Percentiles rank a stretch among this genome's conserved stretches.
These are phyloP conservation scores for Nyctanthes arbortristis DNA, from an alignment of 257 asterid species.

Conservation along the genomic window DNA sequence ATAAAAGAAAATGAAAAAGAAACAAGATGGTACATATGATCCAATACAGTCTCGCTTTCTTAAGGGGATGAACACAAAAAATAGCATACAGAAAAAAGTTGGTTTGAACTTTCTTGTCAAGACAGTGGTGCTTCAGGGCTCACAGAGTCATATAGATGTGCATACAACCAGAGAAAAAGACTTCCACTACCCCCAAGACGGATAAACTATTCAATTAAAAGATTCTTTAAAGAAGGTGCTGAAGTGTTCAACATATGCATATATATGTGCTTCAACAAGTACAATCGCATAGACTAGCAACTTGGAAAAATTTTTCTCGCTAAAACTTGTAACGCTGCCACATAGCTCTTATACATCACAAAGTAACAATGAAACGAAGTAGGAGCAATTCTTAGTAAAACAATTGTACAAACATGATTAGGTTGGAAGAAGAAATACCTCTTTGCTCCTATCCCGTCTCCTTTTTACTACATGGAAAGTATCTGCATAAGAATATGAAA, in stretches of 20 bases:
- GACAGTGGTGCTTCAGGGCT: neutral
- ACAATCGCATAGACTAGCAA: neutral
- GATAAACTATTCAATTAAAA: neutral
- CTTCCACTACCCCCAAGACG: neutral
- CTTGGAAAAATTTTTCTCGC: neutral
- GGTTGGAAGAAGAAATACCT: slow-evolving; percentile 47
- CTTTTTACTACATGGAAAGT: slow-evolving; percentile 88
- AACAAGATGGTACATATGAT: neutral
- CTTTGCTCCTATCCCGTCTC: slow-evolving; percentile 76
- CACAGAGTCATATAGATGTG: neutral
- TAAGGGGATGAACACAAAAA: neutral
- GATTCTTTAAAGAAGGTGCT: neutral
- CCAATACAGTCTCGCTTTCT: neutral
- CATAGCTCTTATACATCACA: neutral
- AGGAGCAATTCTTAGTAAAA: slow-evolving; percentile 5
- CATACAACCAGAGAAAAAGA: neutral
- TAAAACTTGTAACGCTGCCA: neutral
- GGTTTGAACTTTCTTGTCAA: neutral
- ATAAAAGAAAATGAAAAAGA: neutral
- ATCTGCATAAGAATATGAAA: slow-evolving; percentile 47
- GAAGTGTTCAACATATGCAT: neutral
- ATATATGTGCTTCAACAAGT: neutral
- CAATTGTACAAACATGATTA: neutral
- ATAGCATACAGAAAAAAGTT: neutral
- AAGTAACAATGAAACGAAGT: neutral